Base-by-base conservation (phyloP, 2,329 filamentous ascomycete genomes). In the Neofusicoccum ribis region DNA sequence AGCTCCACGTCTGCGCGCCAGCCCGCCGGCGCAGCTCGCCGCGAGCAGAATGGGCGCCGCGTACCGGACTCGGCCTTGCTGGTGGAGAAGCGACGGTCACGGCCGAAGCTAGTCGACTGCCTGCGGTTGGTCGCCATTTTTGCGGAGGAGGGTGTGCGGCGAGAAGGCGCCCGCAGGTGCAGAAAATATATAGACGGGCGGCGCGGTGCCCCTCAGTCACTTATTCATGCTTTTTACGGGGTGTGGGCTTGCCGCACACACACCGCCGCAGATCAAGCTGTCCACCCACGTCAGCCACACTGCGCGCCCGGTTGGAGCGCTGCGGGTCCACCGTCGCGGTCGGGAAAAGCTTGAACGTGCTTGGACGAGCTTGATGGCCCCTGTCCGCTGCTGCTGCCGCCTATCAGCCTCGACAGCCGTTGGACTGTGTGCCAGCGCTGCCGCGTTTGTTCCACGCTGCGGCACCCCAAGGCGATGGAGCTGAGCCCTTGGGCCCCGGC, bases 61-160 rank as follows among this genome's bases (percentile, higher is more conserved):
- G 14, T 34, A 64, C 62, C 62, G 43, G 62, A 64, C 51, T 64
- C 62, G 14, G 41, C 31, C 62, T 64, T 64, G 62, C 41, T 50
- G 31, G 62, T 64, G 23, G 62, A 64, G 34, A 64, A 64, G 51
- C 62, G 62, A 27, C 62, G 62, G 41, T 64, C 62, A n/a, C 62
- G 50, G 51, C 62, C 62, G 23, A 64, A 64, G 43, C 50, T 54
- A 41, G 62, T 64, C 31, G 62, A 64, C 31, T 49, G 50, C n/a
- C 62, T 64, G 50, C 62, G 50, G 51, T 49, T 27, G 43, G 62
- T 8, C n/a, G 62, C 31, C 62, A 64, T 64, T 15, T 44, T 54
- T 44, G 61, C 61, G 47, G 60, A 47, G 37, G 31, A 46, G 17
- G 41, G 27, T 54, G 47, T 37, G 37, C 27, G 41, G 39, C 41